Conservation (phyloP, 345 rosid species). For the Raphanus sativus region DNA sequence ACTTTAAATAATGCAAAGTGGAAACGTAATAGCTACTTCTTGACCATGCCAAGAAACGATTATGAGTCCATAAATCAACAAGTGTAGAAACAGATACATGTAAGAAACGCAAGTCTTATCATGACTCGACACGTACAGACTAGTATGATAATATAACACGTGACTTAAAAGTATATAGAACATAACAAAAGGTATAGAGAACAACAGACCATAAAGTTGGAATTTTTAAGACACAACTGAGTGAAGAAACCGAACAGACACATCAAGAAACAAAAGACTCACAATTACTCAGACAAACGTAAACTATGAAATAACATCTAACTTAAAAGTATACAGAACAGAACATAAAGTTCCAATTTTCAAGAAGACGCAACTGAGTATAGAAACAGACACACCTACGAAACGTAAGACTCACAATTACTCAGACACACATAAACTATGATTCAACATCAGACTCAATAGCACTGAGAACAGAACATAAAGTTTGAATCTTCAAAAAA, state of each 20-base stretch:
- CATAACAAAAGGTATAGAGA: not conserved
- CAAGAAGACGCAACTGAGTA: not conserved
- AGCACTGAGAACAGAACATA: not conserved
- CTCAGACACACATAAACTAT: not conserved
- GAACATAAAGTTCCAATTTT: slow-evolving; percentile 1
- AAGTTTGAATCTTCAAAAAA: not conserved
- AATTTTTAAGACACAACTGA: not conserved
- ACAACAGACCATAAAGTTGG: not conserved
- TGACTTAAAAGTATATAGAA: not conserved
- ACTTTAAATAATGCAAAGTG: too few relatives aligned
- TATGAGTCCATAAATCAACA: not conserved
- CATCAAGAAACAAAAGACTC: not conserved
- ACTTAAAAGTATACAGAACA: not conserved
- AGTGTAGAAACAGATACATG: not conserved
- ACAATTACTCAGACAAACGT: not conserved
- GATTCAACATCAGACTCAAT: not conserved
- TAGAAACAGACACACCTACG: not conserved
- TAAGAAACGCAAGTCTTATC: not conserved
- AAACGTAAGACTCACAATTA: not conserved
- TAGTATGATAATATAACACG: not conserved
- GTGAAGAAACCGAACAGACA: not conserved
- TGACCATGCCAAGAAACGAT: not conserved
- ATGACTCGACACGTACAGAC: not conserved
- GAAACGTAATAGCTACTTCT: not conserved
- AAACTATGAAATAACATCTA: not conserved